phyloP scores from a whole-genome alignment of 345 rosid genomes.

The Clarkia xantiana region DNA sequence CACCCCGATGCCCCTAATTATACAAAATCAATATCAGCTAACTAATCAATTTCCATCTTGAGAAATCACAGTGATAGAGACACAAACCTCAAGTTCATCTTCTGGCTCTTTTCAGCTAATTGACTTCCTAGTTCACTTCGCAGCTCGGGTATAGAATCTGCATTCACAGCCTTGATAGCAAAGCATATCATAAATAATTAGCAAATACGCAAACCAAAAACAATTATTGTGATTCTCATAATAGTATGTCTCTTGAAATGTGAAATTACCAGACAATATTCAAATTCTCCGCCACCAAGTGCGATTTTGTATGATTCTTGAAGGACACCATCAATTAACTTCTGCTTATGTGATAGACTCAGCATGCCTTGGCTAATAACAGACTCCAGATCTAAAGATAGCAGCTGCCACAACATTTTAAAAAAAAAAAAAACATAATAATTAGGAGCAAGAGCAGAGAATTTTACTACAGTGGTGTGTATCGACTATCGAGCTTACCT shows the following conservation, averaged over 20 bases:
- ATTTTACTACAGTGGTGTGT: neutral
- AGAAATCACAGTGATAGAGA: neutral
- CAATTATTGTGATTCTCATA: too few relatives aligned
- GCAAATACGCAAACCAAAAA: too few relatives aligned
- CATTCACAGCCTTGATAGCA: constrained; percentile 38
- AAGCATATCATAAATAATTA: neutral
- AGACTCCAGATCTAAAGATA: constrained; percentile 38
- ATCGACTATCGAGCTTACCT: constrained; percentile 16
- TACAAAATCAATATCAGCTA: neutral
- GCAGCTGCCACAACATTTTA: constrained; percentile 20
- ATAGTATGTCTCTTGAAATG: neutral
- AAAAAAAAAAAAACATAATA: neutral
- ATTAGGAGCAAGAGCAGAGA: neutral
- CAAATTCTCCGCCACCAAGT: constrained; percentile 49
- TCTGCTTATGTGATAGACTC: constrained; percentile 36
- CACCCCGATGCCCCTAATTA: constrained; percentile 47
- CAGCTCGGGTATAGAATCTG: constrained; percentile 36
- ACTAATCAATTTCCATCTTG: neutral
- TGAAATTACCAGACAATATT: constrained; percentile 38
- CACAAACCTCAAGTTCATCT: constrained; percentile 29
- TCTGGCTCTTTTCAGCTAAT: constrained; percentile 41
- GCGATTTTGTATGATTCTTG: constrained; percentile 40
- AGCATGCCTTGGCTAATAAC: constrained; percentile 33
- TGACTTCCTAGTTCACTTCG: constrained; percentile 67
- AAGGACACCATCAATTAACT: constrained; percentile 35